Evolutionary conservation across 202 grass and related monocot genomes (phyloP).

Genomic region (Cymbopogon flexuosus): DNA sequence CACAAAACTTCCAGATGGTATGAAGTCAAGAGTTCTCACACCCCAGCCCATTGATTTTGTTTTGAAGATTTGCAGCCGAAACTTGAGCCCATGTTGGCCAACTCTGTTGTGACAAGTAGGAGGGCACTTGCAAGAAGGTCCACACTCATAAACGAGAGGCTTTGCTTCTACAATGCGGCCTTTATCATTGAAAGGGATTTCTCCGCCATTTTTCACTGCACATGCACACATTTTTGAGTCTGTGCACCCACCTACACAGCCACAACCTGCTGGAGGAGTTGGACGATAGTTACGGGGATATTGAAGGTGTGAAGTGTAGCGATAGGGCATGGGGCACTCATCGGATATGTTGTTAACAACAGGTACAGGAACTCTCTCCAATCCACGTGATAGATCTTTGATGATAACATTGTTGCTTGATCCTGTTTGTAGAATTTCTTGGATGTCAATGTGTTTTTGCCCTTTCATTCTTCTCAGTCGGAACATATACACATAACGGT

Average conservation of each 20-base stretch:
- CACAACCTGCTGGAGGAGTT: conserved; percentile 53
- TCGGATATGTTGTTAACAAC: conserved; percentile 61
- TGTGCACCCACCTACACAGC: conserved; percentile 64
- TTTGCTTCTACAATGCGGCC: conserved; percentile 62
- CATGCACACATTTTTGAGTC: conserved; percentile 66
- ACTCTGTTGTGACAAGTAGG: conserved; percentile 85
- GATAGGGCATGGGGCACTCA: conserved; percentile 52
- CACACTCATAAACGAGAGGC: conserved; percentile 88
- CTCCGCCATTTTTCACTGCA: conserved; percentile 83
- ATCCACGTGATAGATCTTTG: conserved; percentile 65
- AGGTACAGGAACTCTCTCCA: conserved; percentile 69
- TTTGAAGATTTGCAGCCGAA: conserved; percentile 77
- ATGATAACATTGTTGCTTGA: conserved; percentile 37
- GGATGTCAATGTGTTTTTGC: conserved; percentile 56
- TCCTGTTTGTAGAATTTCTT: conserved; percentile 44
- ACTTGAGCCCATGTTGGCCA: conserved; percentile 72
- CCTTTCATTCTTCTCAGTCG: conserved; percentile 59
- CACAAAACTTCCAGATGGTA: conserved; percentile 83
- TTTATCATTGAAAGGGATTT: conserved; percentile 72
- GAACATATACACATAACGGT: conserved; percentile 53
- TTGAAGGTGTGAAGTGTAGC: conserved; percentile 46
- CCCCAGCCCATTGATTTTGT: conserved; percentile 86
- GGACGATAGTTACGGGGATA: conserved; percentile 39
- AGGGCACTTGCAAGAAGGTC: conserved; percentile 84
- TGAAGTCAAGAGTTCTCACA: conserved; percentile 61